Evolutionary conservation across 1,284 basidiomycete genomes (phyloP), one percentile per base, ranked within the genome.

Genomic region (Sporisorium sorghi): DNA sequence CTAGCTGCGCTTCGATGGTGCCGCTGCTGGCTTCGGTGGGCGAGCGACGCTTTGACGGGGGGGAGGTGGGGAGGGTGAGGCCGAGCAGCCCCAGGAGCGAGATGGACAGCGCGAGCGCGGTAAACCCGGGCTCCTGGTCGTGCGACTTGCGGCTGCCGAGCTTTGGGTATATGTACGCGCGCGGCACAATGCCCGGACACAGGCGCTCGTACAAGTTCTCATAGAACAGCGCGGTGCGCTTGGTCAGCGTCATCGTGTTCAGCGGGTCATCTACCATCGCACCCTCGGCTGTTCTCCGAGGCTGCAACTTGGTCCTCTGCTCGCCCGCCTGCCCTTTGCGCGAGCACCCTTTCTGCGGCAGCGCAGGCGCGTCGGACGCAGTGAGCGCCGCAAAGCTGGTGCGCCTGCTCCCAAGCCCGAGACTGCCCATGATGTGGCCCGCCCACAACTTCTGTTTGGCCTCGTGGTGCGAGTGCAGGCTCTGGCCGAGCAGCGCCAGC

Each of bases 131-230:
- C 43, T 76, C 73, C 14, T 72, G 69, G 14, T 67, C 61, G 42
- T 80, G 75, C 51, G 43, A 48, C 28, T 74, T 72, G 9, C 66
- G 35, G 9, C n/a, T n/a, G n/a, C 76, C 78, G 10, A 81, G 57
- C 30, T 61, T 55, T 5, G 61, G 55, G n/a, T 77, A 72, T 52
- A 81, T 66, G 49, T 73, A 77, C 2, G 71, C 63, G 5, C 76
- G 44, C 8, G 76, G 73, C 32, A 79, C 75, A 32, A 81, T 76
- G 15, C 59, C 72, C 0, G 58, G 47, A 48, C 76, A 78, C 33
- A 81, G 57, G 11, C 64, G 54, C 14, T 76, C 76, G 69, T 81
- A 79, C 2, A 79, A 57, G n/a, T 74, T 77, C 10, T 78, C 71
- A 64, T 77, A 81, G 61, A 76, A 81, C 40, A 76, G 54, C 21